Evolutionary conservation across 1,284 basidiomycete genomes (phyloP).

Genomic region (Melampsora occidentalis): DNA sequence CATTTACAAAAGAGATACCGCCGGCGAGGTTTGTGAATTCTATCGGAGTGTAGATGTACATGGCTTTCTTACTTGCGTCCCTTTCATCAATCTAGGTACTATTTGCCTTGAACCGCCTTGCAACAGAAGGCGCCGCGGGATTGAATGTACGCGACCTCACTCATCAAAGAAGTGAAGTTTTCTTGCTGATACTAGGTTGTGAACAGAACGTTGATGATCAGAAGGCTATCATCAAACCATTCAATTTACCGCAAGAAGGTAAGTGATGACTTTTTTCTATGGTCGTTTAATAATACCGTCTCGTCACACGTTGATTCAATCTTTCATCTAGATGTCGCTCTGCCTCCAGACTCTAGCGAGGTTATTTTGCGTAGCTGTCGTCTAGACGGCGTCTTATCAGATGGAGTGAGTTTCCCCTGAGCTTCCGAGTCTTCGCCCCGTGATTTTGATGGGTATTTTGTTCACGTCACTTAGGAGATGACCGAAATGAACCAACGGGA

Average conservation of each 20-base stretch:
- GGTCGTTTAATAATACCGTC: no score
- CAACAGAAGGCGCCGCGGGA: slow-evolving; percentile 4
- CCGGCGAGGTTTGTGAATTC: background rate
- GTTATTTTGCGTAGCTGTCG: background rate
- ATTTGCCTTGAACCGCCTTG: slow-evolving; percentile 1
- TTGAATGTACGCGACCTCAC: background rate
- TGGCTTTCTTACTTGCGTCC: no score
- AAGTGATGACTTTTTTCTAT: background rate
- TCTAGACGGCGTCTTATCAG: background rate
- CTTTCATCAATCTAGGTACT: background rate
- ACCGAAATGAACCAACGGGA: no score
- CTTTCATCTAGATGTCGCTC: background rate
- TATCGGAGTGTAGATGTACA: background rate
- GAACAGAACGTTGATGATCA: background rate
- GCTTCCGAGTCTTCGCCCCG: no score
- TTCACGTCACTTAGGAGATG: no score
- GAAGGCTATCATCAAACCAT: background rate
- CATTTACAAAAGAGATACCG: background rate
- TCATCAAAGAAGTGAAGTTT: background rate
- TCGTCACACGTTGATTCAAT: no score
- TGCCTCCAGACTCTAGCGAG: background rate
- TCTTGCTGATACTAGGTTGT: background rate
- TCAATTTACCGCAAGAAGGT: slow-evolving; percentile 6
- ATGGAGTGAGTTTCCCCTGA: background rate
- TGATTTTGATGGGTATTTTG: no score